Base-by-base conservation (phyloP, 1,139 yeast genomes). In the Debaryomyces sp. region DNA sequence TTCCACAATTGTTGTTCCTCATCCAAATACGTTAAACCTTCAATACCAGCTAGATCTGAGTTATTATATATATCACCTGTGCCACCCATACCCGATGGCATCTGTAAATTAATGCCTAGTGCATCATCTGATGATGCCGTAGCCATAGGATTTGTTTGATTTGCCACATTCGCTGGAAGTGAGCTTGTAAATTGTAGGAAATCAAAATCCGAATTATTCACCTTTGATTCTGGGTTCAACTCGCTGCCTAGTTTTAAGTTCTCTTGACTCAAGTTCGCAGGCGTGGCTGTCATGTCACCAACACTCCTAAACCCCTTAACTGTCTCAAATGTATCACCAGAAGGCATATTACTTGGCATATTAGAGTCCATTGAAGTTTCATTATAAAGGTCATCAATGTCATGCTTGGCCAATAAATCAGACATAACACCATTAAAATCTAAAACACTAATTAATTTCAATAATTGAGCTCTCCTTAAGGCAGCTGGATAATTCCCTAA, bases 401-500 rank as follows among this genome's bases (percentile, higher is more conserved):
- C 81, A 62, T 85, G 89, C 56, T 82, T 84, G 8, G 66, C 61
- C 3, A 85, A 71, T 44, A 87, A 68, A 24, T 77, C 81, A 24
- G 67, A 64, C 87, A 86, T 83, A 5, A 81, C 77, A 6, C 85
- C 86, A 63, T 84, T 83, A 61, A 86, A 85, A 61, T 88, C 91
- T 44, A 87, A 68, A 9, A 87, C 81, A 35, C 81, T 72, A 55
- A 87, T 78, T 47, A 88, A 70, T 52, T 84, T 85, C 49, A 88
- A 68, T 35, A 88, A 66, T 59, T 88, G 96, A 0, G 88, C 89
- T 53, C 90, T 71, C 59, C 95, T 75, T 24, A 85, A 68, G 7
- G 88, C 88, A 1, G 92, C 92, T 0, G 94, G 92, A 60, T 85
- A 85, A 58, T 87, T 87, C 0, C 96, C 94, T 48, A 87, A 70